Conservation (phyloP, 805 yeast species). For the Lipomyces chichibuensis region DNA sequence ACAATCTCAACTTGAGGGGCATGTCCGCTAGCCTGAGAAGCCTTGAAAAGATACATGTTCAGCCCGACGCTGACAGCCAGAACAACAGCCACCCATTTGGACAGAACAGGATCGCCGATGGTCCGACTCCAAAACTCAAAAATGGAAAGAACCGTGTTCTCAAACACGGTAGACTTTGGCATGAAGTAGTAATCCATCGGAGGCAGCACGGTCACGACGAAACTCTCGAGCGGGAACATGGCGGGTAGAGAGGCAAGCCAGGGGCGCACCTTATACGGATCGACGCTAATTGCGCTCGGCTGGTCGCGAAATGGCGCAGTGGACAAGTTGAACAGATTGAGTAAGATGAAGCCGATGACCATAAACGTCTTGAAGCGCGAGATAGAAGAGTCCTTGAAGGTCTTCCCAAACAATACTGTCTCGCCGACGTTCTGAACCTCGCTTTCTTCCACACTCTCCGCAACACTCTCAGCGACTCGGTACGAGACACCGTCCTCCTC, state of each 20-base stretch:
- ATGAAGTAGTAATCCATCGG: constrained; percentile 44
- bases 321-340: constrained; percentile 47
- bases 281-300: constrained; percentile 20
- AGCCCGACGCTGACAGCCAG: constrained; percentile 76
- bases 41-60: constrained; percentile 83
- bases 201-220: constrained; percentile 47
- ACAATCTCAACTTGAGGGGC: constrained; percentile 41
- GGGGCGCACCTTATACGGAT: constrained; percentile 29
- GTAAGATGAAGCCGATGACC: constrained; percentile 43
- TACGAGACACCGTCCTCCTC: constrained; percentile 91
- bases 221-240: constrained; percentile 14
- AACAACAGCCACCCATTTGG: constrained; percentile 73
- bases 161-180: constrained; percentile 45
- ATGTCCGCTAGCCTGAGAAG: constrained; percentile 51
- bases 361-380: constrained; percentile 40
- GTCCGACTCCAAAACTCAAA: constrained; percentile 64
- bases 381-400: constrained; percentile 33
- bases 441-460: constrained; percentile 42
- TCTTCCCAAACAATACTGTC: constrained; percentile 26
- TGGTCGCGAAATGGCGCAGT: constrained; percentile 41
- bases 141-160: constrained; percentile 59
- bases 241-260: constrained; percentile 23
- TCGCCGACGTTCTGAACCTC: constrained; percentile 24
- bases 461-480: constrained; percentile 72
- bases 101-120: constrained; percentile 76